Evolutionary conservation across 2,329 filamentous ascomycete species (phyloP).

Genomic region (Calonectria fujianensis): DNA sequence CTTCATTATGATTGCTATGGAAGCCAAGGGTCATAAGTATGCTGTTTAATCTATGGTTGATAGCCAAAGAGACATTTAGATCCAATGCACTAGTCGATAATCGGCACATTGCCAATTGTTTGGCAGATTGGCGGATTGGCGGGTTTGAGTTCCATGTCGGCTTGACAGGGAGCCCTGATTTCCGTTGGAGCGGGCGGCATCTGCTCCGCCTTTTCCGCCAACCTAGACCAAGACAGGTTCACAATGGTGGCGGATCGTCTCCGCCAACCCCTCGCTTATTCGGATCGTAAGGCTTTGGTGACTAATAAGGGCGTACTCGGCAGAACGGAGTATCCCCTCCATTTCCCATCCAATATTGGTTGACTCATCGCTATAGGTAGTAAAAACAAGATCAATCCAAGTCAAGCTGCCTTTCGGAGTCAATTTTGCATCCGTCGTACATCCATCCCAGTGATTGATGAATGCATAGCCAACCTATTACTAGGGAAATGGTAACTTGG

Average conservation of each 20-base stretch:
- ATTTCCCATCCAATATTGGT: background rate
- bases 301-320: background rate
- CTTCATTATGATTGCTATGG: background rate
- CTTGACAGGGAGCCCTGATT: background rate
- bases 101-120: background rate
- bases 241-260: background rate
- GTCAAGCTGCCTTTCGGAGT: background rate
- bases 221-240: no score
- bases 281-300: background rate
- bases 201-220: slow-evolving; percentile 1
- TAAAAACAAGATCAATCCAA: no score
- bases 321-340: no score
- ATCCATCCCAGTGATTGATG: background rate
- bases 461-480: background rate
- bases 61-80: background rate
- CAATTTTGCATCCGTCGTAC: background rate
- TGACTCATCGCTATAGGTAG: background rate
- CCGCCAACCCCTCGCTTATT: background rate
- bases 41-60: background rate
- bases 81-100: background rate
- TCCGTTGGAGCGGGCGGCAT: background rate
- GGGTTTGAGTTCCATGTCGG: background rate
- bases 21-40: background rate
- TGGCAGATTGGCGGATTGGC: background rate
- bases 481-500: background rate